These are phyloP conservation scores for Epichloe uncinata DNA, from an alignment of 2,329 filamentous ascomycete species.

Conservation along the genomic window DNA sequence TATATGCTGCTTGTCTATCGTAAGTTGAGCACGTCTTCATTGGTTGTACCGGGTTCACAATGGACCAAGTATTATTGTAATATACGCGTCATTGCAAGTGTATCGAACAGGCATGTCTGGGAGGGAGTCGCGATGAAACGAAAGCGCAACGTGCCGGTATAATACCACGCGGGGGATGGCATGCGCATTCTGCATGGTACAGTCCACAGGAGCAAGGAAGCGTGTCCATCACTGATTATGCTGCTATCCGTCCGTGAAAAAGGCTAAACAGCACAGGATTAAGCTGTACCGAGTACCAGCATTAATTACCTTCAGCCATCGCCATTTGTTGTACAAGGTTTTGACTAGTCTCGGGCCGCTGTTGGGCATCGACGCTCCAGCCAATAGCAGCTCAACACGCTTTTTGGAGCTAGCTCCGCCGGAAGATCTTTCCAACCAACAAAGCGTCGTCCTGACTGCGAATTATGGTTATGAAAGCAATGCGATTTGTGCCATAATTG, in stretches of 20 bases:
- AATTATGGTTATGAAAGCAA: not conserved
- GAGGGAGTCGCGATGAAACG: not conserved
- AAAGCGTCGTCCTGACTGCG: too few relatives aligned
- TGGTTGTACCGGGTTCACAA: too few relatives aligned
- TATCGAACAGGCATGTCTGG: too few relatives aligned
- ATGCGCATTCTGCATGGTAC: not conserved
- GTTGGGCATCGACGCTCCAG: conserved; percentile 27
- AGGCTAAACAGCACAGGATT: not conserved
- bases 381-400: conserved; percentile 24
- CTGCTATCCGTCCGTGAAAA: not conserved
- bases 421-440: not conserved
- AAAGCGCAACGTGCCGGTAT: not conserved
- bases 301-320: not conserved
- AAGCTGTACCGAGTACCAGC: not conserved
- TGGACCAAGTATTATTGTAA: too few relatives aligned
- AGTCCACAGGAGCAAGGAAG: conserved; percentile 2
- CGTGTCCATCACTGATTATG: conserved; percentile 1
- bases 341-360: conserved; percentile 8
- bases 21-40: too few relatives aligned
- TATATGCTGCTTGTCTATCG: too few relatives aligned
- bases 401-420: conserved; percentile 2
- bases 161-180: not conserved
- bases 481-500: not conserved
- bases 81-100: too few relatives aligned
- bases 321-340: conserved; percentile 2